Evolutionary conservation across 768 basidiomycete species (phyloP).

Genomic region (Tricholoma matsutake): DNA sequence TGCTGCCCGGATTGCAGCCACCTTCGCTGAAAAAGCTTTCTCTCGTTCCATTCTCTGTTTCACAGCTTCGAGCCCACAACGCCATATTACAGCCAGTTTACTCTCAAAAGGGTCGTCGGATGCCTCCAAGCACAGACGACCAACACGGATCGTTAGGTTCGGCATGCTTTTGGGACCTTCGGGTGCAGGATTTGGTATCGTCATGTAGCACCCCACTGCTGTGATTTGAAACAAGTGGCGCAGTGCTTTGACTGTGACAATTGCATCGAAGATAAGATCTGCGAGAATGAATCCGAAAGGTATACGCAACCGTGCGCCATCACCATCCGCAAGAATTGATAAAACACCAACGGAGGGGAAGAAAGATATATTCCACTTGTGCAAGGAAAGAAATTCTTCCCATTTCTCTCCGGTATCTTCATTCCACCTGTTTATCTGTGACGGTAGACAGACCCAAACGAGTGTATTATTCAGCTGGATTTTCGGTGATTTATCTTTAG

Average conservation of each 20-base stretch:
- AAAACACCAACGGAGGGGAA: constrained; percentile 29
- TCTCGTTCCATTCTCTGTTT: constrained; percentile 70
- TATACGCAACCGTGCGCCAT: constrained; percentile 72
- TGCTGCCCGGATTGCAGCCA: constrained; percentile 54
- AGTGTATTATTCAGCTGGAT: constrained; percentile 40
- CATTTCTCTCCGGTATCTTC: constrained; percentile 44
- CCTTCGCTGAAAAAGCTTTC: constrained; percentile 78
- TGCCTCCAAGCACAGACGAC: constrained; percentile 69
- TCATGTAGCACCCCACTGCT: constrained; percentile 44
- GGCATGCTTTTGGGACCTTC: constrained; percentile 77
- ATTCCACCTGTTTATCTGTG: constrained; percentile 33
- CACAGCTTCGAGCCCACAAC: constrained; percentile 69
- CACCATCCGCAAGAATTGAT: constrained; percentile 50
- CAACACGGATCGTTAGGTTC: constrained; percentile 52
- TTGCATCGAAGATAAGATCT: constrained; percentile 70
- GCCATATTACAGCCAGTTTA: constrained; percentile 69
- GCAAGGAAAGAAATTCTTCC: constrained; percentile 71
- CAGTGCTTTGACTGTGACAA: constrained; percentile 65
- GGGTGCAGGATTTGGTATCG: constrained; percentile 59
- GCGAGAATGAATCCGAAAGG: constrained; percentile 76
- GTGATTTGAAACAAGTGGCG: constrained; percentile 66
- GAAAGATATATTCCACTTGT: constrained; percentile 44
- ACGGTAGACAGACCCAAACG: constrained; percentile 57
- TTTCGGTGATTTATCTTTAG: constrained; percentile 25
- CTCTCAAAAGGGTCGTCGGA: constrained; percentile 85